phyloP scores from a whole-genome alignment of 306 rosid genomes.

The Vachellia collinsii region DNA sequence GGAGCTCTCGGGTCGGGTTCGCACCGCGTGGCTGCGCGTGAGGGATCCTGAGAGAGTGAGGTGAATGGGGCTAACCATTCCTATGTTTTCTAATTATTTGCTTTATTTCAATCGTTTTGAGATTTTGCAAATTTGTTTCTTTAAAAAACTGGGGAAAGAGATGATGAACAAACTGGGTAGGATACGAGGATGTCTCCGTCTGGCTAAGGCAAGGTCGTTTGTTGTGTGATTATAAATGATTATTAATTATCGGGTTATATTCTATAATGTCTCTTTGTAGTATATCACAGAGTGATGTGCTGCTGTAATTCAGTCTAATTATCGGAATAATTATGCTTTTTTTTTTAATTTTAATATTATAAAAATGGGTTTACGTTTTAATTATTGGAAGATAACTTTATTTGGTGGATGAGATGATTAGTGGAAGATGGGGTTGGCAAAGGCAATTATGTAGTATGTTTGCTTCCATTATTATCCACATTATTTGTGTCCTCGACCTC shows the following conservation, averaged over 20 bases:
- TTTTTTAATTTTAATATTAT: too few relatives aligned
- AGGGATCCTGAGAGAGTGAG: constrained; percentile 25
- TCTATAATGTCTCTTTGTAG: not conserved
- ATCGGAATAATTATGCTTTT: too few relatives aligned
- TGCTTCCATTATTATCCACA: not conserved
- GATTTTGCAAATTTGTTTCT: not conserved
- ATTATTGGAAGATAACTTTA: not conserved
- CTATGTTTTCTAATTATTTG: constrained; percentile 16
- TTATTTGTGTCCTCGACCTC: not conserved
- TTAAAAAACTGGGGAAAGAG: constrained; percentile 15
- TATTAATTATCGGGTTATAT: constrained; percentile 18
- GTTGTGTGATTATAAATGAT: constrained; percentile 3
- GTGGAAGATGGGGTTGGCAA: not conserved
- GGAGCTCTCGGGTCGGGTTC: constrained; percentile 83
- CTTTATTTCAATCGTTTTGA: not conserved
- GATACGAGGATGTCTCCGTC: constrained; percentile 35
- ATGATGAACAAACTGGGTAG: constrained; percentile 3
- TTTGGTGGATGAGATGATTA: not conserved
- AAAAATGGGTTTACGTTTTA: not conserved
- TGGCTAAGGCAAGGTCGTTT: not conserved
- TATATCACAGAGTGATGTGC: not conserved
- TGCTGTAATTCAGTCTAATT: not conserved
- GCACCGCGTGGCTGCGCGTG: constrained; percentile 78
- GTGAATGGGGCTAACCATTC: constrained; percentile 37
- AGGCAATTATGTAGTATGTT: not conserved